These are phyloP conservation scores for Areca catechu DNA, from an alignment of 176 grass and related monocot genomes.

Conservation along the genomic window DNA sequence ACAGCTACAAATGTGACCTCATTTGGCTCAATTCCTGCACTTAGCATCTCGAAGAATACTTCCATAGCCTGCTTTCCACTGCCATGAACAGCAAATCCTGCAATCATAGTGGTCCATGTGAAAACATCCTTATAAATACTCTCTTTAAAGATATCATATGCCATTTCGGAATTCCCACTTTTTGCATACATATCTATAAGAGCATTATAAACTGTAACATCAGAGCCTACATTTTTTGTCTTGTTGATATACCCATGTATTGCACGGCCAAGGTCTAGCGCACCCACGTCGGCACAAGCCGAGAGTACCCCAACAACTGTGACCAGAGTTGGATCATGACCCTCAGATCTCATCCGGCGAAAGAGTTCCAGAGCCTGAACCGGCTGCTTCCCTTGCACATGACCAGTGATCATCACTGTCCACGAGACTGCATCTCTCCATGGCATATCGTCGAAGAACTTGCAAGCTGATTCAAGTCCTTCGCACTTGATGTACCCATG, in stretches of 20 bases:
- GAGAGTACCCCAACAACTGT: conserved; percentile 44
- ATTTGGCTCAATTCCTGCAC: conserved; percentile 33
- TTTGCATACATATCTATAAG: conserved; percentile 73
- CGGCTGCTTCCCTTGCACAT: conserved; percentile 43
- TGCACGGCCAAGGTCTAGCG: conserved; percentile 38
- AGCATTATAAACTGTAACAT: conserved; percentile 43
- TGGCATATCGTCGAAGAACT: conserved; percentile 43
- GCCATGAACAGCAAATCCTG: conserved; percentile 49
- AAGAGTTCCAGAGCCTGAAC: conserved; percentile 46
- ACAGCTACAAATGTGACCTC: conserved; percentile 46
- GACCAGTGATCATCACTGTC: conserved; percentile 49
- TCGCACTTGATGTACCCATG: conserved; percentile 38
- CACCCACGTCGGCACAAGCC: conserved; percentile 57
- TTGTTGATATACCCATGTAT: conserved; percentile 47
- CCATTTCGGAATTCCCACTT: conserved; percentile 39
- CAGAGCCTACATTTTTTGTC: conserved; percentile 20
- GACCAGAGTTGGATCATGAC: conserved; percentile 34
- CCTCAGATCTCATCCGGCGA: conserved; percentile 35
- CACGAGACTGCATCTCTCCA: conserved; percentile 30
- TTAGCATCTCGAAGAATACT: conserved; percentile 41
- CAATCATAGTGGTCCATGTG: conserved; percentile 67
- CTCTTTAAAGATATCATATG: conserved; percentile 35
- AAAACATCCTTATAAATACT: conserved; percentile 40
- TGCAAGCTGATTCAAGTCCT: conserved; percentile 15
- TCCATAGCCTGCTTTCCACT: conserved; percentile 36